Percentiles rank a stretch among this genome's conserved stretches.
These are phyloP conservation scores for Solanum clarkiae DNA, from an alignment of 257 asterid species.

Conservation along the genomic window DNA sequence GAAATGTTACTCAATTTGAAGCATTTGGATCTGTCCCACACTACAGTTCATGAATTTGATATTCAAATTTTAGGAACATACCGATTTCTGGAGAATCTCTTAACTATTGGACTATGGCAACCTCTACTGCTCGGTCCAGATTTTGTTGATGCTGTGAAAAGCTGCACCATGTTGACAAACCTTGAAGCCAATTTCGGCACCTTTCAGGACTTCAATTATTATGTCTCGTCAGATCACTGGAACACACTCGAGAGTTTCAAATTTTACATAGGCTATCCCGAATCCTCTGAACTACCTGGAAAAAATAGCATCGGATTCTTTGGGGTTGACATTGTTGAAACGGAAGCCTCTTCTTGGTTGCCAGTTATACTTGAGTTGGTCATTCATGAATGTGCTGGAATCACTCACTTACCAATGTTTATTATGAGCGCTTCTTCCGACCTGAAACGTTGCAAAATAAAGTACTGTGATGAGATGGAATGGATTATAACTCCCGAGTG, in stretches of 20 bases:
- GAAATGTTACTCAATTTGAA: constrained; percentile 3
- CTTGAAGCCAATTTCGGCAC: constrained; percentile 11
- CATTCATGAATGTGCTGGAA: not conserved
- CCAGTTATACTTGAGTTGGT: constrained; percentile 7
- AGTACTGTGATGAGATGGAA: constrained; percentile 7
- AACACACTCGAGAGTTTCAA: constrained; percentile 11
- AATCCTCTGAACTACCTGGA: not conserved
- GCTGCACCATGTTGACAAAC: constrained; percentile 7
- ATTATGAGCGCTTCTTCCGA: not conserved
- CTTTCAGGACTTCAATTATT: constrained; percentile 4
- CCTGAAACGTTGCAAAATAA: not conserved
- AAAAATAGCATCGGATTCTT: constrained; percentile 8
- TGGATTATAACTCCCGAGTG: not conserved
- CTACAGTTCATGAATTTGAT: not conserved
- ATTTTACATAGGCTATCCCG: constrained; percentile 9
- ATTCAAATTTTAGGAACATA: not conserved
- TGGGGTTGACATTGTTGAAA: not conserved
- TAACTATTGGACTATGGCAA: not conserved
- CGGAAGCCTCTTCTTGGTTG: not conserved
- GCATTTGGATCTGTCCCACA: constrained; percentile 7
- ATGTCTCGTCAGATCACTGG: constrained; percentile 7
- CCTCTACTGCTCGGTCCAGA: not conserved
- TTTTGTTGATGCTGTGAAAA: not conserved
- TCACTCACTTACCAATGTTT: constrained; percentile 6
- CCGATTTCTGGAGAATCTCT: constrained; percentile 11